Percentiles rank a stretch among this genome's conserved stretches.
phyloP scores from a whole-genome alignment of 768 basidiomycete species.

The Lentinula sp. region DNA sequence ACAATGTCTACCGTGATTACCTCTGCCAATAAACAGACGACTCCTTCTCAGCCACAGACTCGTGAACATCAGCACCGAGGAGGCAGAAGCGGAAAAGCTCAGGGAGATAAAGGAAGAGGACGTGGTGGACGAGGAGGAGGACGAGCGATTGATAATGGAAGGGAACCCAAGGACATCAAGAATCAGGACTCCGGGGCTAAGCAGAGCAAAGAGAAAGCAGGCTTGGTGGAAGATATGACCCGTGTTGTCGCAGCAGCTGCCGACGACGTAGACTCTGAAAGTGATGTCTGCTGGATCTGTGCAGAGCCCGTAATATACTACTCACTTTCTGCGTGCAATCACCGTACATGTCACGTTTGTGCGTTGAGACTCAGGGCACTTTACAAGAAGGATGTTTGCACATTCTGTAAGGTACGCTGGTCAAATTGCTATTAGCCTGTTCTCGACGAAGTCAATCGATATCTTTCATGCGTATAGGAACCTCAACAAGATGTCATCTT shows the following conservation, averaged over 20 bases:
- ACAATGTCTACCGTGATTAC: not conserved
- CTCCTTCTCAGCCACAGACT: not conserved
- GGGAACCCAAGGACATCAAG: not conserved
- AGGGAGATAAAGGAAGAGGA: not conserved
- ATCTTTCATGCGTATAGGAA: slow-evolving; percentile 36
- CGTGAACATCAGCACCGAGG: not conserved
- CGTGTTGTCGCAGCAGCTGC: not conserved
- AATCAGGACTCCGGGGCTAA: not conserved
- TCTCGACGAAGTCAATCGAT: not conserved
- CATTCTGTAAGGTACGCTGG: slow-evolving; percentile 85
- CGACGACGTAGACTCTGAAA: not conserved
- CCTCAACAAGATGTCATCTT: slow-evolving; percentile 73
- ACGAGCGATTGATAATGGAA: not conserved
- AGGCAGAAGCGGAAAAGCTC: not conserved
- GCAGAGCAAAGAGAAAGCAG: not conserved
- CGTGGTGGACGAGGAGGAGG: not conserved
- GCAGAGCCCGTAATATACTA: slow-evolving; percentile 92
- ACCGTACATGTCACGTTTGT: slow-evolving; percentile 94
- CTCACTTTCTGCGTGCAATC: slow-evolving; percentile 85
- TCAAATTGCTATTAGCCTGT: not conserved
- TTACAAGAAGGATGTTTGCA: slow-evolving; percentile 91
- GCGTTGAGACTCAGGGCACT: slow-evolving; percentile 80
- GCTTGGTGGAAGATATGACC: not conserved
- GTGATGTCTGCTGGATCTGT: slow-evolving; percentile 81
- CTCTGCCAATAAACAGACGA: not conserved